These are phyloP conservation scores for Dryas integrifolia DNA, from an alignment of 331 rosid species.

Conservation along the genomic window DNA sequence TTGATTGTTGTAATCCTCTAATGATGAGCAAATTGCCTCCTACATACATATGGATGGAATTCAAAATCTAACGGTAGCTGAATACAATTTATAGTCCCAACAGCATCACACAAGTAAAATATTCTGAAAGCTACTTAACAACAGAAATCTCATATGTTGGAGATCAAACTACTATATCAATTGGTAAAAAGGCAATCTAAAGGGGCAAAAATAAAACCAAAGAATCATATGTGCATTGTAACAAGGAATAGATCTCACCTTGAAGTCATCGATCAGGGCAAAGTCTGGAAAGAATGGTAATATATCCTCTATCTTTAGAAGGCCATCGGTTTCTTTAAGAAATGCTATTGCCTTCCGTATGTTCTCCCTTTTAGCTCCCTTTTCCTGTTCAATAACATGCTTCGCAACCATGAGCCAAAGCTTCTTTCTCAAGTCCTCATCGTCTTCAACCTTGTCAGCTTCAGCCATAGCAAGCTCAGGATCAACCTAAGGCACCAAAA, in stretches of 20 bases:
- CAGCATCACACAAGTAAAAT: neutral
- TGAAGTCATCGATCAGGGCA: conserved; percentile 94
- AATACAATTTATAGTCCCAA: neutral
- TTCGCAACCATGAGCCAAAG: conserved; percentile 98
- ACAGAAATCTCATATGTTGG: neutral
- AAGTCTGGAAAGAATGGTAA: conserved; percentile 97
- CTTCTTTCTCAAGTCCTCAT: conserved; percentile 96
- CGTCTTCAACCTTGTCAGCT: conserved; percentile 98
- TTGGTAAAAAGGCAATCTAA: neutral
- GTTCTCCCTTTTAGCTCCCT: conserved; percentile 96
- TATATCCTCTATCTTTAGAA: conserved; percentile 93
- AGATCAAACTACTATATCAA: conserved; percentile 7
- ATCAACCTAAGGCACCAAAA: conserved; percentile 66
- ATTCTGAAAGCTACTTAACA: neutral
- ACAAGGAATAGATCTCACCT: conserved; percentile 40
- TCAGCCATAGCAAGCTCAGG: conserved; percentile 99
- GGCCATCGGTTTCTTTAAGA: conserved; percentile 97
- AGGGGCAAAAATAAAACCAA: neutral
- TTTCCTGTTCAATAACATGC: conserved; percentile 93
- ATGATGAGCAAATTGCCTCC: conserved; percentile 94
- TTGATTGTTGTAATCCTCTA: conserved; percentile 98
- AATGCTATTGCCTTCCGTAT: conserved; percentile 96
- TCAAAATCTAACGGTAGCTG: neutral
- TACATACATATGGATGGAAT: conserved; percentile 34
- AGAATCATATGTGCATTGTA: neutral